These are phyloP conservation scores for Pyricularia sp. DNA, from an alignment of 2,329 filamentous ascomycete genomes.

Conservation along the genomic window DNA sequence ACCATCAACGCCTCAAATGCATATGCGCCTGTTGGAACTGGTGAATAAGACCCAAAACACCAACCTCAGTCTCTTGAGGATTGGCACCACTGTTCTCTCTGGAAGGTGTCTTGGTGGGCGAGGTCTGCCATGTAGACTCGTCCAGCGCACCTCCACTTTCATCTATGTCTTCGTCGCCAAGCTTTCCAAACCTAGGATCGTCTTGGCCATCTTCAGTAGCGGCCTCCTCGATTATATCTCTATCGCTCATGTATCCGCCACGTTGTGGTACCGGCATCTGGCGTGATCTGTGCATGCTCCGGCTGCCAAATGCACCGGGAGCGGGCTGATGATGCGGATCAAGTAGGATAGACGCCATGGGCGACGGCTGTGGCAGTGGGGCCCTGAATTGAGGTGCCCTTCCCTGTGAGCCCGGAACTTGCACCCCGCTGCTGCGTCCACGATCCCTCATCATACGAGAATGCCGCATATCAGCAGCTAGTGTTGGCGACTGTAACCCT, in stretches of 20 bases:
- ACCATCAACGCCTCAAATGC: conserved; percentile 1
- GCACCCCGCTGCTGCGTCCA: conserved; percentile 27
- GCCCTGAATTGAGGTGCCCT: conserved; percentile 31
- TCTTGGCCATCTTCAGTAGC: conserved; percentile 29
- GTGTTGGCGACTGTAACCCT: conserved; percentile 49
- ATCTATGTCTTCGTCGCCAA: conserved; percentile 47
- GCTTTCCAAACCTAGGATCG: conserved; percentile 23
- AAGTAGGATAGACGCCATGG: conserved; percentile 59
- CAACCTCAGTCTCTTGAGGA: conserved; percentile 34
- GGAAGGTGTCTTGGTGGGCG: conserved; percentile 35
- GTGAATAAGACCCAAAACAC: conserved; percentile 44
- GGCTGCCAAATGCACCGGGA: conserved; percentile 28
- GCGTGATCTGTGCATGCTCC: conserved; percentile 33
- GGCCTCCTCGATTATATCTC: conserved; percentile 42
- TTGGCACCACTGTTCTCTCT: conserved; percentile 37
- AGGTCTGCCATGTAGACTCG: conserved; percentile 48
- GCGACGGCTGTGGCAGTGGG: conserved; percentile 38
- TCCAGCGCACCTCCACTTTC: conserved; percentile 37
- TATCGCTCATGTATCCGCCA: conserved; percentile 32
- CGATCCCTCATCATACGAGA: conserved; percentile 36
- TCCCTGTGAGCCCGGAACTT: conserved; percentile 19
- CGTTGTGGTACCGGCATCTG: conserved; percentile 17
- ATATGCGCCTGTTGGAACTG: conserved; percentile 45
- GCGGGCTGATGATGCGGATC: conserved; percentile 65
- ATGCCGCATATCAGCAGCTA: conserved; percentile 40